Evolutionary conservation across 164 flowering plant species (phyloP), one percentile per base, ranked within the genome.

Genomic region (Annona squamosa): DNA sequence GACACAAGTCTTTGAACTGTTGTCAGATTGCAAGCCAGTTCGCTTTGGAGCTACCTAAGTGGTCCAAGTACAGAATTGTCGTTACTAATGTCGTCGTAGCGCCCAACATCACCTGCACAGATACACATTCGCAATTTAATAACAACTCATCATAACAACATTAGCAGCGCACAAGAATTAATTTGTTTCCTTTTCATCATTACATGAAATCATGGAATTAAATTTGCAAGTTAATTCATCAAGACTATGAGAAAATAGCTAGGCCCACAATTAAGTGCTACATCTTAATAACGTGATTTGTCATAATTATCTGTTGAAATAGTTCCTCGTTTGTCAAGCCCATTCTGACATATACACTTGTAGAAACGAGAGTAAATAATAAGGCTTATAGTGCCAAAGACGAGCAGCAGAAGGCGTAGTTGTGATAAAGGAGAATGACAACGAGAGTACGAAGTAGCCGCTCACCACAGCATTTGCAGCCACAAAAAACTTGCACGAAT

Each of bases 21-120:
- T 86, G 82, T 73, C 97, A 94, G 45, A 94, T 92, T 2, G 91
- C 86, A 0, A 88, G 65, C 97, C 97, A 92, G 65, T 92, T 94
- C 3, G 97, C 87, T 73, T 68, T 87, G 3, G 86, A 52, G 69
- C 91, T 92, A 46, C 98, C 98, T 5, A 82, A 86, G 84, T 94
- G 97, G 46, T 96, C 97, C 79, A 94, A 76, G 85, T 90, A 94
- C 5, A 89, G 91, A 44, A 90, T 89, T 9, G 96, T 87, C 0
- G 97, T 85, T 0, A 97, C 88, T 0, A 94, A 79, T 0, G 83
- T 84, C 0, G 87, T 89, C 0, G 83, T 90, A 0, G 92, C 82
- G 0, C 88, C 81, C 42, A 92, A 75, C 76, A 81, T 78, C 73
- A 86, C 85, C 98, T 94, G 81, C 66, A 26, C 37, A 26, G 37